These are phyloP conservation scores for Lasiodiplodia hormozganensis DNA, from an alignment of 2,329 filamentous ascomycete species.

Conservation along the genomic window DNA sequence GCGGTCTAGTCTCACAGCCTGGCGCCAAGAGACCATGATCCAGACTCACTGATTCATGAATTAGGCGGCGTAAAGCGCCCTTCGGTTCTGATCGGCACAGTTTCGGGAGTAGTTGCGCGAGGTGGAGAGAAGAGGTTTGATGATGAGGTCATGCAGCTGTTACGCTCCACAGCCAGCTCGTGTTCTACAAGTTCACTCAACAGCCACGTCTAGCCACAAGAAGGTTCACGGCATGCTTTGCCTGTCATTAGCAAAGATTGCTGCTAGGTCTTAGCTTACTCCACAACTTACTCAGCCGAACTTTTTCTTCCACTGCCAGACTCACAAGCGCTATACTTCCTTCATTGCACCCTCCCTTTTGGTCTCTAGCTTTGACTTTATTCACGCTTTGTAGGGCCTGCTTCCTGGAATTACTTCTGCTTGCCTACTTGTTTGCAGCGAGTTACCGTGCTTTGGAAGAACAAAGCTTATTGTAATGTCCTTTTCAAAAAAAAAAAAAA, in stretches of 20 bases:
- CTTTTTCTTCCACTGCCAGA: background rate
- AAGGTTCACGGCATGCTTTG: background rate
- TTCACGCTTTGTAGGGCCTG: background rate
- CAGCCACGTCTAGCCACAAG: background rate
- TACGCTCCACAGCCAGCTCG: slow-evolving; percentile 8
- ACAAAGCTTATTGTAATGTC: background rate
- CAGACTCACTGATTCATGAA: background rate
- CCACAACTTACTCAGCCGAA: background rate
- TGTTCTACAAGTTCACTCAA: background rate
- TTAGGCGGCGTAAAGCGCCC: background rate
- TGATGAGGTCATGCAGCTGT: background rate
- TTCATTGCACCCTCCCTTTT: background rate
- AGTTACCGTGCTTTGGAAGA: background rate
- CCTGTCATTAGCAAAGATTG: background rate
- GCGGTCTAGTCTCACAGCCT: background rate
- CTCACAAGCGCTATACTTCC: background rate
- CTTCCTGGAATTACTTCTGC: background rate
- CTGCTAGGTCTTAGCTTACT: background rate
- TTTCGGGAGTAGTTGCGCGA: background rate
- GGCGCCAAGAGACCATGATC: background rate
- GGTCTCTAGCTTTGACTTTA: background rate
- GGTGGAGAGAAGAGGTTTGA: background rate
- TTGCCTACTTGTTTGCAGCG: background rate
- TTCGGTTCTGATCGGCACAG: slow-evolving; percentile 12
- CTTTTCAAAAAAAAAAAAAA: background rate